Percentiles rank a stretch among this genome's conserved stretches.
Evolutionary conservation across 106 monocot genomes (phyloP).

Genomic region (Phalaenopsis equestris): DNA sequence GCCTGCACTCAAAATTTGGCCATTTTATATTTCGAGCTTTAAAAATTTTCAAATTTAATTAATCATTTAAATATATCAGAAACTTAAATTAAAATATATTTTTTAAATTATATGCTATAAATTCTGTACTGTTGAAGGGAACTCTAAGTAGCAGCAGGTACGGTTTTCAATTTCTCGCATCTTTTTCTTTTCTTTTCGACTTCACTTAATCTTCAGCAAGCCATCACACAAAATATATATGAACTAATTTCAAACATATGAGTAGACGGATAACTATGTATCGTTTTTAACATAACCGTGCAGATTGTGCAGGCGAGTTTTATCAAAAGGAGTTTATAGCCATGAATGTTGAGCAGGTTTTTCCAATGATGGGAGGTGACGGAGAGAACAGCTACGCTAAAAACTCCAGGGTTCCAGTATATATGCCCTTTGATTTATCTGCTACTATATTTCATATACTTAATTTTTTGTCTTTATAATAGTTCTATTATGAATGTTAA

Average conservation of each 20-base stretch:
- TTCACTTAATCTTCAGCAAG: too few relatives aligned
- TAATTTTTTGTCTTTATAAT: not conserved
- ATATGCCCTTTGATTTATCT: not conserved
- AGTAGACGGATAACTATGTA: too few relatives aligned
- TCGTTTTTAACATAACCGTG: not conserved
- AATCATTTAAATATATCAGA: too few relatives aligned
- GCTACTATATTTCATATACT: not conserved
- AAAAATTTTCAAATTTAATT: too few relatives aligned
- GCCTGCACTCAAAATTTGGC: not conserved
- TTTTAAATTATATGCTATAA: too few relatives aligned
- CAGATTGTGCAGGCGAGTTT: not conserved
- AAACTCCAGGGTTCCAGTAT: slow-evolving; percentile 7
- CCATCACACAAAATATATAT: too few relatives aligned
- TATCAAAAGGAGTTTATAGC: not conserved
- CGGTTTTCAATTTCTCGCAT: too few relatives aligned
- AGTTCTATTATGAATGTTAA: not conserved
- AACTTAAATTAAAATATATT: too few relatives aligned
- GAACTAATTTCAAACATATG: too few relatives aligned
- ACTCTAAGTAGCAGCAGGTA: too few relatives aligned
- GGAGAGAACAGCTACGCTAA: slow-evolving; percentile 9
- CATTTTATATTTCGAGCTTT: too few relatives aligned
- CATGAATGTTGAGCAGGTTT: not conserved
- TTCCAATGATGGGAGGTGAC: slow-evolving; percentile 1
- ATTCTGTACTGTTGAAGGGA: too few relatives aligned
- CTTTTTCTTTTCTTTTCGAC: not conserved